Evolutionary conservation across 1,284 basidiomycete genomes (phyloP).

Genomic region (Stereum hirsutum): DNA sequence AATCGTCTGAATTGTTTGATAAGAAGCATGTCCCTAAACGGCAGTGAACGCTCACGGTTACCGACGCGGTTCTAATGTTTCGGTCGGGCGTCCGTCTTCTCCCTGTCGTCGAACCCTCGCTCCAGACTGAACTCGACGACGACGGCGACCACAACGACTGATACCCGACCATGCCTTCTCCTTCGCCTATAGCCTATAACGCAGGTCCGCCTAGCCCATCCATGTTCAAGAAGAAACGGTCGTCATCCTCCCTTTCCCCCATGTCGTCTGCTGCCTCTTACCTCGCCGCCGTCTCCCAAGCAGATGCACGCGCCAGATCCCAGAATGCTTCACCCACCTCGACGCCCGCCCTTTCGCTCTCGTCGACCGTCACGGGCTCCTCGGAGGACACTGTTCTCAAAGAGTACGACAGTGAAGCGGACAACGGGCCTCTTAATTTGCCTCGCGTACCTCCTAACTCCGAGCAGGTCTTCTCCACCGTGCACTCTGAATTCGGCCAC

Average conservation of each 20-base stretch:
- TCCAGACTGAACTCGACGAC: too few species aligned
- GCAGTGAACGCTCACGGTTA: too few species aligned
- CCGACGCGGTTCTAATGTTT: too few species aligned
- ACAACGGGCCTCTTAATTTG: slow-evolving; percentile 43
- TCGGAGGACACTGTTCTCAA: slow-evolving; percentile 55
- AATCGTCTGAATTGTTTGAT: too few species aligned
- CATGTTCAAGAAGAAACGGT: slow-evolving; percentile 52
- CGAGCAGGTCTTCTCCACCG: slow-evolving; percentile 63
- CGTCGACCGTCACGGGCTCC: slow-evolving; percentile 54
- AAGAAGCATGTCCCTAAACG: too few species aligned
- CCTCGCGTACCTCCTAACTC: slow-evolving; percentile 65
- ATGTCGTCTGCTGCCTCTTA: slow-evolving; percentile 62
- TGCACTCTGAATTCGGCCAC: slow-evolving; percentile 84
- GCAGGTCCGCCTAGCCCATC: slow-evolving; percentile 36
- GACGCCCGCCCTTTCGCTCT: slow-evolving; percentile 61
- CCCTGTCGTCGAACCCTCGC: too few species aligned
- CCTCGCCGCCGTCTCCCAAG: slow-evolving; percentile 61
- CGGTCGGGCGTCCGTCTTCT: too few species aligned
- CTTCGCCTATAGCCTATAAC: slow-evolving; percentile 41
- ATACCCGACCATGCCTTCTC: slow-evolving; percentile 36
- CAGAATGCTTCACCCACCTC: slow-evolving; percentile 34
- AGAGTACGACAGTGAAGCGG: slow-evolving; percentile 35
- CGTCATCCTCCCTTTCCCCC: slow-evolving; percentile 27
- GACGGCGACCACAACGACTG: too few species aligned
- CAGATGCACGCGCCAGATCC: slow-evolving; percentile 49